These are phyloP conservation scores for Fraxinus baroniana DNA, from an alignment of 305 asterid species.

Conservation along the genomic window DNA sequence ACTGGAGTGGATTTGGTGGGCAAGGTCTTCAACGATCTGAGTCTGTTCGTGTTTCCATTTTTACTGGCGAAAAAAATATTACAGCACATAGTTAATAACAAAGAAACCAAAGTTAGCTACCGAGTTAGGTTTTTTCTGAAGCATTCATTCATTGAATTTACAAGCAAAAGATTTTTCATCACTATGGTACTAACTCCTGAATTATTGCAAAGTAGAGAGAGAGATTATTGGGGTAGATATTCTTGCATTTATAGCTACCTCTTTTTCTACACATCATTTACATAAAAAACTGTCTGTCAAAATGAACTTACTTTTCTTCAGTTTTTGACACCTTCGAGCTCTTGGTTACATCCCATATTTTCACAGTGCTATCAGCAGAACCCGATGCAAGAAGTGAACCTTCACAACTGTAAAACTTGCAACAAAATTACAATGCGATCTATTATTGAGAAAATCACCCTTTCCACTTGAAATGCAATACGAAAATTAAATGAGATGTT, in stretches of 20 bases:
- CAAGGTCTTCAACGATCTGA: constrained; percentile 77
- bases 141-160: background rate
- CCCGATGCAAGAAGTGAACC: constrained; percentile 97
- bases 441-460: constrained; percentile 6
- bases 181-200: background rate
- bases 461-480: background rate
- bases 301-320: constrained; percentile 67
- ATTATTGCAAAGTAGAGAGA: background rate
- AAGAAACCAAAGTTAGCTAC: background rate
- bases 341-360: constrained; percentile 88
- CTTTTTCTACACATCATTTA: background rate
- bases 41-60: constrained; percentile 62
- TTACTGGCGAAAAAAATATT: constrained; percentile 37
- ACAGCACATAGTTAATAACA: background rate
- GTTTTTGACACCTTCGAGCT: constrained; percentile 63
- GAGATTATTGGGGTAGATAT: background rate
- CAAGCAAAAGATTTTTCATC: background rate
- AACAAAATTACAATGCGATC: constrained; percentile 2
- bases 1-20: constrained; percentile 90
- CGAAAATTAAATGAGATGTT: background rate
- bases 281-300: background rate
- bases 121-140: background rate
- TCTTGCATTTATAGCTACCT: background rate
- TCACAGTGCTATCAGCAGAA: constrained; percentile 94
- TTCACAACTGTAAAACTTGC: constrained; percentile 64